phyloP scores from a whole-genome alignment of 1,284 basidiomycete species.

The Chondrostereum purpureum region DNA sequence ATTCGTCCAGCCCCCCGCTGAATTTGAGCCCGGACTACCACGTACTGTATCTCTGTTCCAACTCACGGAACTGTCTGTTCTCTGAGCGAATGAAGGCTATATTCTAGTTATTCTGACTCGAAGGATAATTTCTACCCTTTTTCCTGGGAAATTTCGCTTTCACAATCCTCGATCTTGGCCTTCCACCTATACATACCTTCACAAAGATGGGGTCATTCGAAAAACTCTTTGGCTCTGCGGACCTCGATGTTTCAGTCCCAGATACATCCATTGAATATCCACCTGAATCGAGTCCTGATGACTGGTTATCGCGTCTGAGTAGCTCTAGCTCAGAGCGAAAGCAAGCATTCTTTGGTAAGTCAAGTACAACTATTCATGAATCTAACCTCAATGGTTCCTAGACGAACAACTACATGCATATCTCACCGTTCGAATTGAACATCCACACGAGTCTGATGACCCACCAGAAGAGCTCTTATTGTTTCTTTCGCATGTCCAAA shows the following conservation, averaged over 20 bases:
- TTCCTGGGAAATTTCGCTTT: too few relatives aligned
- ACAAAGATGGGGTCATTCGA: conserved; percentile 34
- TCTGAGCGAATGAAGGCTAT: too few relatives aligned
- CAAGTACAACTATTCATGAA: conserved; percentile 11
- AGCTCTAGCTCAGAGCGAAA: conserved; percentile 37
- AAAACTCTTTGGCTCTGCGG: conserved; percentile 55
- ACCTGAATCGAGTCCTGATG: conserved; percentile 33
- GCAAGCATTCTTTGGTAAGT: conserved; percentile 71
- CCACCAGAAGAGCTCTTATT: conserved; percentile 48
- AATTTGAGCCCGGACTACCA: too few relatives aligned
- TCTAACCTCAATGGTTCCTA: conserved; percentile 18
- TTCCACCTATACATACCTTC: not conserved
- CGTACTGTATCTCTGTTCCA: too few relatives aligned
- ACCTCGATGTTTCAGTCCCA: conserved; percentile 62
- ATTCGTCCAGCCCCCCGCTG: too few relatives aligned
- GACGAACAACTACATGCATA: conserved; percentile 73
- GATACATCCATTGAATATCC: conserved; percentile 58
- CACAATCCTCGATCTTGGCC: too few relatives aligned
- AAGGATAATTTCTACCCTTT: too few relatives aligned
- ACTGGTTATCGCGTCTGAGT: conserved; percentile 49
- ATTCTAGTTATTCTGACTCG: too few relatives aligned
- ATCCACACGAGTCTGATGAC: conserved; percentile 25
- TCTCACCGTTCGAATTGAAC: conserved; percentile 48
- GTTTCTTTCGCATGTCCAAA: conserved; percentile 66
- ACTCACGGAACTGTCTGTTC: too few relatives aligned